A percentile compares a stretch with the other conserved stretches of the same genome.
phyloP scores from a whole-genome alignment of 371 early-diverging fungal species.

The Mortierella sp. region DNA sequence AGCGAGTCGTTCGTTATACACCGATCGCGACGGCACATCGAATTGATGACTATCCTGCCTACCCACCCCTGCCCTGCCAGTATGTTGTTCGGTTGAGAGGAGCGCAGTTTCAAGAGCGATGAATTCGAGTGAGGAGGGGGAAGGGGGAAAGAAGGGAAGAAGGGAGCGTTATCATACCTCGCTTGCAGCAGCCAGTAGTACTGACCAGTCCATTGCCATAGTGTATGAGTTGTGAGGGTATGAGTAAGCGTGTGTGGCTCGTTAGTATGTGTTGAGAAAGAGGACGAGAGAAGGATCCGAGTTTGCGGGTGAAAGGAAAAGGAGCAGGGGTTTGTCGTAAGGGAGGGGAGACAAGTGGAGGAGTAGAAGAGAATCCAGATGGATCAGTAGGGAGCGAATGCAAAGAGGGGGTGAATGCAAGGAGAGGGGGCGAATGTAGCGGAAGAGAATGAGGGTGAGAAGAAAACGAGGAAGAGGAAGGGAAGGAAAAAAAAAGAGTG shows the following conservation, averaged over 20 bases:
- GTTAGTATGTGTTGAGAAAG: background rate
- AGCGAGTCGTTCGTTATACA: background rate
- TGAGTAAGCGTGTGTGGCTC: background rate
- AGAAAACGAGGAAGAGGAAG: background rate
- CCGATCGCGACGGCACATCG: background rate
- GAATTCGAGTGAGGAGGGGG: background rate
- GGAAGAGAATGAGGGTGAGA: background rate
- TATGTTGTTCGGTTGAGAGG: background rate
- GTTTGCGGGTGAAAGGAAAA: background rate
- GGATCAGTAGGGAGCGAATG: constrained; percentile 1
- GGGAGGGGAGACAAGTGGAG: background rate
- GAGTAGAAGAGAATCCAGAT: background rate
- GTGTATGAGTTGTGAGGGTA: background rate
- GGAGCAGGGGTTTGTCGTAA: background rate
- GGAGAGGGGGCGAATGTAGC: background rate
- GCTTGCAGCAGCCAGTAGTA: background rate
- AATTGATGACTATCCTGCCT: background rate
- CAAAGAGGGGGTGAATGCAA: background rate
- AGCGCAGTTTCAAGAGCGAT: no score
- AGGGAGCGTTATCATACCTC: background rate
- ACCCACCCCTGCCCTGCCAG: background rate
- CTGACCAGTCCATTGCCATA: background rate
- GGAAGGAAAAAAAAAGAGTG: background rate
- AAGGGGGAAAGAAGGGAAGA: background rate
- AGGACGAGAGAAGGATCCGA: background rate